Base-by-base conservation (phyloP, 305 asterid species). In the Stenogyne calaminthoides region DNA sequence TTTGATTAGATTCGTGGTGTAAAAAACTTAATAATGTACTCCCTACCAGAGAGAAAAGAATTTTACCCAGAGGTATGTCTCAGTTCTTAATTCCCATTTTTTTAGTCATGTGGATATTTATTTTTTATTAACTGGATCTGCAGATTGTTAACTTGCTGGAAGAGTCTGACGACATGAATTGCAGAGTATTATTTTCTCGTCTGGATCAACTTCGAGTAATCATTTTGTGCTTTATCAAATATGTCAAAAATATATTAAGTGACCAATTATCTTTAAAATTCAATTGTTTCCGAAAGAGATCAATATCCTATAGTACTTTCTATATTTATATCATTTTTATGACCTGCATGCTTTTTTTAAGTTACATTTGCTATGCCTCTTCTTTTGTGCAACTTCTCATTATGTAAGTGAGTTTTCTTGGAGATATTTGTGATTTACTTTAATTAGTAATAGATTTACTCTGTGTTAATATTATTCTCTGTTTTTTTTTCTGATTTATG, bases 41-140 rank as follows among this genome's bases (percentile, higher is more conserved):
- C 99, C 51, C 87, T 92, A 70, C 99, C 99, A 3, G 98, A 95
- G 88, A 83, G 98, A 70, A 92, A 88, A 82, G 98, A 95, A 77
- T 89, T 95, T 79, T 95, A 95, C 83, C 94, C 98, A 6, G 96
- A 95, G 99, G 99, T 94, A 71, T 63, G 27, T 40, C 10, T 52
- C 69, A n/a, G 40, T 55, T 39, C 70, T n/a, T 57, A 47, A 11
- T 42, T 20, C 9, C 61, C 39, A 49, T 49, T 20, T 55, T 34
- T 6, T 57, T n/a, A 2, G 9, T n/a, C 27, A 20, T 61, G 16
- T 44, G 2, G 3, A 34, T 64, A 1, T 37, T 22, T 54, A 15
- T 34, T 68, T 15, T 65, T 47, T 67, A 15, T 71, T 71, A 66
- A 61, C 75, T 59, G 71, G 58, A 25, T 39, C 34, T 80, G 84